These are phyloP conservation scores for Gypsophila paniculata DNA, from an alignment of 179 eudicot genomes.

Conservation along the genomic window DNA sequence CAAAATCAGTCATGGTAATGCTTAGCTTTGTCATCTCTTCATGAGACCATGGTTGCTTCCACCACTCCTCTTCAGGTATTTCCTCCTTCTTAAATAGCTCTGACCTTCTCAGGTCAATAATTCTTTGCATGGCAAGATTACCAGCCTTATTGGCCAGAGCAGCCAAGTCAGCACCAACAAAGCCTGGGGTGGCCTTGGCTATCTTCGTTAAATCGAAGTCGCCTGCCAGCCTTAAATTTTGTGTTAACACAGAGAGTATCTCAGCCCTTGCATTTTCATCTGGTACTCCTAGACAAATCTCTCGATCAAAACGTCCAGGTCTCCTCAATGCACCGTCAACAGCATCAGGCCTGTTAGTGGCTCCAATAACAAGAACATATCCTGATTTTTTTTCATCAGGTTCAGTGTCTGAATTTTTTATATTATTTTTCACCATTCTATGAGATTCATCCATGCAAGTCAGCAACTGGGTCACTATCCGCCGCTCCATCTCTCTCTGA, in stretches of 20 bases:
- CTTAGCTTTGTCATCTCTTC: constrained; percentile 61
- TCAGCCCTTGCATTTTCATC: constrained; percentile 77
- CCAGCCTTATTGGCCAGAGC: constrained; percentile 75
- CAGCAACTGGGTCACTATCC: constrained; percentile 88
- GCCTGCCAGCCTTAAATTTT: constrained; percentile 60
- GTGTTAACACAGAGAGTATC: constrained; percentile 58
- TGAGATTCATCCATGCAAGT: constrained; percentile 89
- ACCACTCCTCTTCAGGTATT: constrained; percentile 55
- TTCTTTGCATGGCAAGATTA: constrained; percentile 76
- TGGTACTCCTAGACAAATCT: constrained; percentile 71
- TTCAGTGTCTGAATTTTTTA: constrained; percentile 32
- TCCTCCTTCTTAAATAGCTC: constrained; percentile 36
- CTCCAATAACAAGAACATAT: constrained; percentile 79
- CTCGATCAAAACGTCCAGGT: constrained; percentile 78
- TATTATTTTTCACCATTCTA: constrained; percentile 34
- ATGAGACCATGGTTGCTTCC: constrained; percentile 57
- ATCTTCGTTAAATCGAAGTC: constrained; percentile 62
- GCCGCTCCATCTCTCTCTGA: constrained; percentile 83
- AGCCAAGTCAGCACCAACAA: constrained; percentile 85
- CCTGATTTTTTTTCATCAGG: constrained; percentile 32
- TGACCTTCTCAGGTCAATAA: constrained; percentile 49
- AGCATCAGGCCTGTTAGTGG: constrained; percentile 87
- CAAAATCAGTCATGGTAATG: constrained; percentile 80
- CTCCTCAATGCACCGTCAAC: constrained; percentile 83
- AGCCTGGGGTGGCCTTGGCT: constrained; percentile 78